These are phyloP conservation scores for Diplodia mutila DNA, from an alignment of 2,329 filamentous ascomycete genomes.

Conservation along the genomic window DNA sequence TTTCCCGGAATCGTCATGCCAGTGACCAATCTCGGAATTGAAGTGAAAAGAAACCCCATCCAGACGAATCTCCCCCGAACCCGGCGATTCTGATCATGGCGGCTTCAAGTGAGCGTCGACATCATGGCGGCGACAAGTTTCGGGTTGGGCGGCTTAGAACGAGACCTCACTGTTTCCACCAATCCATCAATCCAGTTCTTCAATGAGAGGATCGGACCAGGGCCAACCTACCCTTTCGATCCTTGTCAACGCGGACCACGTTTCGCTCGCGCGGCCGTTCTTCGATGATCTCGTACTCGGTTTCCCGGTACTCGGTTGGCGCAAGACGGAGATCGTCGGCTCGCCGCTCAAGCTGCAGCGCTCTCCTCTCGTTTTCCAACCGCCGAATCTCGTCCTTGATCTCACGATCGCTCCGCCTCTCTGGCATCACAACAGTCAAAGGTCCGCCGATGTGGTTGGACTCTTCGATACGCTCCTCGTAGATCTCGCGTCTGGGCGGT, in stretches of 20 bases:
- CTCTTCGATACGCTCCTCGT: conserved; percentile 50
- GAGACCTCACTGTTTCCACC: conserved; percentile 41
- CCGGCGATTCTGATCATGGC: not conserved
- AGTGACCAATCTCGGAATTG: conserved; percentile 9
- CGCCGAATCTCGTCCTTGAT: conserved; percentile 73
- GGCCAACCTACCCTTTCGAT: conserved; percentile 95
- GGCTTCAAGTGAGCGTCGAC: conserved; percentile 44
- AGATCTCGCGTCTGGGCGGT: conserved; percentile 35
- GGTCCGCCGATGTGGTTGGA: conserved; percentile 52
- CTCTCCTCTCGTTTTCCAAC: conserved; percentile 68
- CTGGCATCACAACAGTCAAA: conserved; percentile 55
- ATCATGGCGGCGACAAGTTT: conserved; percentile 51
- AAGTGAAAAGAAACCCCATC: not conserved
- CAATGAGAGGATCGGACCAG: conserved; percentile 76
- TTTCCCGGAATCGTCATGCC: conserved; percentile 1
- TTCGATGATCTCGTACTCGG: conserved; percentile 66
- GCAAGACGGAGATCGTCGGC: conserved; percentile 32
- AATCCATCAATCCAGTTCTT: conserved; percentile 28
- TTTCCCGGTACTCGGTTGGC: conserved; percentile 37
- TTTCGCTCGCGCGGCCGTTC: conserved; percentile 57
- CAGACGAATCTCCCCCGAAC: not conserved
- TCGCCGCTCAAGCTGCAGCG: conserved; percentile 61
- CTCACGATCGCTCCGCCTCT: conserved; percentile 61
- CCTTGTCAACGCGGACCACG: conserved; percentile 75
- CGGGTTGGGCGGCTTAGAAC: conserved; percentile 42